Conservation (phyloP, 2,329 filamentous ascomycete genomes). For the Sarocladium strictum region DNA sequence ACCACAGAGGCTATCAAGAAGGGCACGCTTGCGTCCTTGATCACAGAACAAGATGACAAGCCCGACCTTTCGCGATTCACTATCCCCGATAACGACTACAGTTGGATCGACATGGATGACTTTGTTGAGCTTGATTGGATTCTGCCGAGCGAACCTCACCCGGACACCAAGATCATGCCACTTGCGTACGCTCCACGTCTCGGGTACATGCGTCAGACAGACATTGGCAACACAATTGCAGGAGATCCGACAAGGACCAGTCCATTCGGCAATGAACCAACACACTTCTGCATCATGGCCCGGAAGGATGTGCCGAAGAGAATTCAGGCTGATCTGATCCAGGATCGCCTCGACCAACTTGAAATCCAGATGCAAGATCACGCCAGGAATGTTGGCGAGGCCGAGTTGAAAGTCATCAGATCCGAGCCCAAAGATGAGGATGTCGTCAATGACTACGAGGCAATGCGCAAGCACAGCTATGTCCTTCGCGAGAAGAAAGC, state of each 20-base stretch:
- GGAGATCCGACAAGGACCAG: conserved; percentile 80
- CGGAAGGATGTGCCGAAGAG: conserved; percentile 80
- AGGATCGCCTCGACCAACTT: conserved; percentile 72
- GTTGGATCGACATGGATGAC: conserved; percentile 99
- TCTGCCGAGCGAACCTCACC: conserved; percentile 80
- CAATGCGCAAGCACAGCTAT: conserved; percentile 47
- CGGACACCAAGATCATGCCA: conserved; percentile 89
- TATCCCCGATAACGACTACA: conserved; percentile 91
- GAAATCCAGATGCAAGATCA: conserved; percentile 74
- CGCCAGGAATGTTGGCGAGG: conserved; percentile 64
- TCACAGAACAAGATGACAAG: conserved; percentile 49
- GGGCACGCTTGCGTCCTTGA: conserved; percentile 44
- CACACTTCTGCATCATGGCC: conserved; percentile 93
- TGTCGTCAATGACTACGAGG: conserved; percentile 54
- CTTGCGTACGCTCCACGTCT: conserved; percentile 89
- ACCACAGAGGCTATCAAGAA: conserved; percentile 69
- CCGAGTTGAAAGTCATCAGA: conserved; percentile 60
- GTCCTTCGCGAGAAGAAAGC: conserved; percentile 52
- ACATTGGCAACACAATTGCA: conserved; percentile 74
- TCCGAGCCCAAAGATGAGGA: conserved; percentile 42
- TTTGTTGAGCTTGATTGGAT: conserved; percentile 99
- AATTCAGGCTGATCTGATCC: conserved; percentile 82
- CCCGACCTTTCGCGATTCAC: conserved; percentile 82
- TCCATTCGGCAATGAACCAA: conserved; percentile 87
- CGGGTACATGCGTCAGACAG: conserved; percentile 95